Base-by-base conservation (phyloP, 148 eudicot genomes). In the Cornus florida region DNA sequence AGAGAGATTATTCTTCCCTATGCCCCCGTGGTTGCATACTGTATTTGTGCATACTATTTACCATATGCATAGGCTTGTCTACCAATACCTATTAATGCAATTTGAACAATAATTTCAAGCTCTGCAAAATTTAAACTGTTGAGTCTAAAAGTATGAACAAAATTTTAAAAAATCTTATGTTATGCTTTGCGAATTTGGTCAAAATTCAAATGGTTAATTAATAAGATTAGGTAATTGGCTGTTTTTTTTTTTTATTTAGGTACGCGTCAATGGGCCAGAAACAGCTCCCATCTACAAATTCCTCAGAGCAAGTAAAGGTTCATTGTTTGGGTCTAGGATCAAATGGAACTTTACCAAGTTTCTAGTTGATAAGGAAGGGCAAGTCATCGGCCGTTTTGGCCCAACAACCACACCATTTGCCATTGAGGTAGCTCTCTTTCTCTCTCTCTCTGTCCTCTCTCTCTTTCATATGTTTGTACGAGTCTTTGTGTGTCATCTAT, bases 301-400 rank as follows among this genome's bases (percentile, higher is more conserved):
- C 79, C 90, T 94, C 53, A 94, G 84, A 78, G 84, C 90, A 72
- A 87, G 88, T 74, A 89, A 81, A 78, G 71, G 87, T 57, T 89
- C 88, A 33, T 82, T 84, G 62, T 75, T 84, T 33, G 95, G 97
- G 64, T 86, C 78, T 60, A 57, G 87, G 74, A 90, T 94, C 60
- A 94, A 92, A 78, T 94, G 98, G 98, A 94, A 94, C 88, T 94
- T 94, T 86, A 86, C 95, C 35, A 94, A 94, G 82, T 94, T 94
- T 84, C 89, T 94, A 59, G 84, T 94, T 64, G 92, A 89, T 71
- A 92, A 89, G 84, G 90, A 91, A 56, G 98, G 98, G 24, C 80
- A 77, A 66, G 97, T 92, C 32, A 72, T 92, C 76, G 7, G 72
- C 23, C 90, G 98, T 59, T 91, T 88, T 79, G 84, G 85, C 77